Conservation (phyloP, 2,329 filamentous ascomycete species). For the Cladophialophora exuberans region DNA sequence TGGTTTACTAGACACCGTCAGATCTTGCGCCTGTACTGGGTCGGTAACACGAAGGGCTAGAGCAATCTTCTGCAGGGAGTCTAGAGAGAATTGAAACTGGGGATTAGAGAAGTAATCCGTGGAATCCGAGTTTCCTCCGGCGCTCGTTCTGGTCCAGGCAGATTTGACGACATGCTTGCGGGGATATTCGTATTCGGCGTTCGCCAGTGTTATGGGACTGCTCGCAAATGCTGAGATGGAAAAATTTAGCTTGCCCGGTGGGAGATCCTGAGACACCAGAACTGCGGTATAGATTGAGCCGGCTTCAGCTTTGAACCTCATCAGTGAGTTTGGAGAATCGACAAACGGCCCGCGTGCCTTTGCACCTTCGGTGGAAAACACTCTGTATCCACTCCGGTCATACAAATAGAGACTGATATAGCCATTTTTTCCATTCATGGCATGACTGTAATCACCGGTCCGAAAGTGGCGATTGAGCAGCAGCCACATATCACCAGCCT, state of each 20-base stretch:
- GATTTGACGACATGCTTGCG: constrained; percentile 63
- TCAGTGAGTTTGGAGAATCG: constrained; percentile 88
- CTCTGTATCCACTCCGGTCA: constrained; percentile 67
- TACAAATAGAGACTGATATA: constrained; percentile 90
- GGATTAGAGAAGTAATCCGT: constrained; percentile 82
- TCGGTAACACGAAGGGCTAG: constrained; percentile 36
- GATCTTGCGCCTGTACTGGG: constrained; percentile 40
- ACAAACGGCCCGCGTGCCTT: constrained; percentile 82
- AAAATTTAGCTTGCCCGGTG: constrained; percentile 75
- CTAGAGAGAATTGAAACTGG: constrained; percentile 69
- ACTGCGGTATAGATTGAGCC: constrained; percentile 64
- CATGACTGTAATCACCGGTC: constrained; percentile 63
- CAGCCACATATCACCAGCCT: constrained; percentile 73
- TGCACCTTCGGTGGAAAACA: constrained; percentile 74
- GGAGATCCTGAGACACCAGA: constrained; percentile 77
- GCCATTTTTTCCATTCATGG: constrained; percentile 61
- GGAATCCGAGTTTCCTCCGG: constrained; percentile 81
- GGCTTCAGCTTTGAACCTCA: constrained; percentile 68
- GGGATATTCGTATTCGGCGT: constrained; percentile 64
- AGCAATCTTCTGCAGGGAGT: constrained; percentile 43
- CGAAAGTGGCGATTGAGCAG: constrained; percentile 85
- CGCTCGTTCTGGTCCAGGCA: constrained; percentile 76
- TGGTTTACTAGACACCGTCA: constrained; percentile 48
- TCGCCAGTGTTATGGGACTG: constrained; percentile 61
- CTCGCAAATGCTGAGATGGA: constrained; percentile 82